Evolutionary conservation across 768 basidiomycete genomes (phyloP), one percentile per base, ranked within the genome.

Genomic region (Lentinula sp.): DNA sequence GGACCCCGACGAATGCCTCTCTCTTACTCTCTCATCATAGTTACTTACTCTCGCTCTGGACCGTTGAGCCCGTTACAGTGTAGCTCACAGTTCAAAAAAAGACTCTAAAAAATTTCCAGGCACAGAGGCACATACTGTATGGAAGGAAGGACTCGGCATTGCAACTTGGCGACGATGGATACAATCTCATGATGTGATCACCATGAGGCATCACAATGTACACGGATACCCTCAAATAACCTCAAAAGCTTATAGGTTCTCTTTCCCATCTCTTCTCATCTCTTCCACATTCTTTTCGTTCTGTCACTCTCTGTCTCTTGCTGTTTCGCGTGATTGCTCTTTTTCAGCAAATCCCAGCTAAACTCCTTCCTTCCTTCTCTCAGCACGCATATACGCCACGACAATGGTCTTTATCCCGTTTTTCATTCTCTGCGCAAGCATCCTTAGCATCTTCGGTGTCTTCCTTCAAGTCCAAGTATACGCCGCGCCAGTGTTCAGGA

Each of bases 281-380:
- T 59, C 54, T 63, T 35, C 50, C 43, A 37, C 50, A 35, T 46
- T 39, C 43, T 4, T 54, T 54, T 46, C 34, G 18, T 51, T 40
- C 31, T 57, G 15, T 15, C 23, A 15, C 39, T n/a, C 31, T 28
- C n/a, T 57, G 37, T 23, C 18, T 39, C 16, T 15, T 43, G 50
- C 39, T 34, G 51, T 52, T 55, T 15, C 43, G 28, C 11, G 55
- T 49, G 40, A 18, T 56, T n/a, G 18, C 55, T 40, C 3, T 6
- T 8, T 28, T 40, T 5, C 8, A 21, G 53, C 61, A 40, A 63
- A 67, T 71, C 71, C 71, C 67, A 70, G 75, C 69, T 51, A 5
- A 18, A 21, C 18, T 70, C 65, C 67, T 71, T 52, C 69, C 76
- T 64, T 68, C 78, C 76, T 52, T 77, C 76, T 69, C 60, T 59